Percentiles rank a stretch among this genome's conserved stretches.
These are phyloP conservation scores for Cubamyces sp. DNA, from an alignment of 768 basidiomycete genomes.

Conservation along the genomic window DNA sequence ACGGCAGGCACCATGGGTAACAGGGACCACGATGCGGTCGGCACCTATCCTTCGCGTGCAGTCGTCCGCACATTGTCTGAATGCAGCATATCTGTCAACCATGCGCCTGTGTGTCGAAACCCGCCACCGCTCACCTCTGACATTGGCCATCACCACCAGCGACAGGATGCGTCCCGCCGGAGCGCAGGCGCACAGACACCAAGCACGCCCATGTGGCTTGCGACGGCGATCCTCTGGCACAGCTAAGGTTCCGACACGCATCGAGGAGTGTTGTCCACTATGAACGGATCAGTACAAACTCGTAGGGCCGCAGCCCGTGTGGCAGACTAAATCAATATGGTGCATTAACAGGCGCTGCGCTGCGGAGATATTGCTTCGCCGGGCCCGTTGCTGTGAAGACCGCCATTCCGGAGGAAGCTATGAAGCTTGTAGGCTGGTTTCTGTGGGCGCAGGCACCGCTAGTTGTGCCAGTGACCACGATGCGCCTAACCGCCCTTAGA, in stretches of 20 bases:
- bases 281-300: constrained; percentile 5
- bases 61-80: constrained; percentile 4
- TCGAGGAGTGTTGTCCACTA: background rate
- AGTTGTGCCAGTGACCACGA: background rate
- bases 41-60: background rate
- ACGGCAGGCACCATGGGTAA: background rate
- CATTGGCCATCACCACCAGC: too few species aligned
- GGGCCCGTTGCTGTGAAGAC: constrained; percentile 4
- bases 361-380: constrained; percentile 7
- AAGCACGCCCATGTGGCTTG: background rate
- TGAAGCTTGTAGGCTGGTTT: background rate
- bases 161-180: too few species aligned
- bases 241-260: background rate
- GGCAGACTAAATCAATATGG: too few species aligned
- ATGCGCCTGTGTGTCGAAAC: background rate
- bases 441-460: background rate
- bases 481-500: too few species aligned
- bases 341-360: background rate
- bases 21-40: background rate
- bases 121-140: constrained; percentile 1
- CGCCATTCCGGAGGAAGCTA: background rate
- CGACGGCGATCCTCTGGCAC: background rate
- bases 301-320: too few species aligned
- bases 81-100: constrained; percentile 3
- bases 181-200: background rate